Evolutionary conservation across 1,139 yeast genomes (phyloP).

Genomic region (Suhomyces wounanorum): DNA sequence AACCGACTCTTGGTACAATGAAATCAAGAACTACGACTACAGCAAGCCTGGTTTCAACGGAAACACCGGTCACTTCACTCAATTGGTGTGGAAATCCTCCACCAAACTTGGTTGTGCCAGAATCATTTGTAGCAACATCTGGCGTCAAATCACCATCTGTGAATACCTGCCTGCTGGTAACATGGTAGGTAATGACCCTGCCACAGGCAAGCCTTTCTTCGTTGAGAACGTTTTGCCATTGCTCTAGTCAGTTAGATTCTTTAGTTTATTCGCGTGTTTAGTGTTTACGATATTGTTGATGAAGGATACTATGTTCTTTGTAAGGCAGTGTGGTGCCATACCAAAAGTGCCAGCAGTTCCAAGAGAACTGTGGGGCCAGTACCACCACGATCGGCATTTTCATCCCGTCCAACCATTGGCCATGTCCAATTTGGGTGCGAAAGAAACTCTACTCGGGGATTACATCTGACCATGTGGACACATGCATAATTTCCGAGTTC

Average conservation of each 20-base stretch:
- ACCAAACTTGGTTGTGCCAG: conserved; percentile 63
- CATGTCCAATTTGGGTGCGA: neutral
- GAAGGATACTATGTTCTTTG: neutral
- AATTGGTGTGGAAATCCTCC: conserved; percentile 63
- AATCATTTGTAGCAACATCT: conserved; percentile 49
- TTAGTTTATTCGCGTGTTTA: neutral
- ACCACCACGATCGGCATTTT: neutral
- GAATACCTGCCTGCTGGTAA: conserved; percentile 68
- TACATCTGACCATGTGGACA: neutral
- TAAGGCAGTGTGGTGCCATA: too few species aligned
- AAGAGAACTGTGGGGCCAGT: neutral
- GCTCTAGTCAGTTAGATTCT: neutral
- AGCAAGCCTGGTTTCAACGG: conserved; percentile 44
- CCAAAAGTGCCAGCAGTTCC: neutral
- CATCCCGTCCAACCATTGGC: neutral
- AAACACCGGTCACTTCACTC: conserved; percentile 67
- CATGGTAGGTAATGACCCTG: conserved; percentile 38
- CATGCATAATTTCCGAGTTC: neutral
- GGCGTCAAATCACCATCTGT: conserved; percentile 67
- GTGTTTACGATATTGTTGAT: neutral
- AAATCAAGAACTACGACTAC: conserved; percentile 54
- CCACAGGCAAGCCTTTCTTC: conserved; percentile 44
- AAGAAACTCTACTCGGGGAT: neutral
- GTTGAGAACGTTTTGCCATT: conserved; percentile 51
- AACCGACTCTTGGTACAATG: conserved; percentile 69